A percentile compares a stretch with the other conserved stretches of the same genome.
phyloP scores from a whole-genome alignment of 345 rosid species.

The Cochlearia excelsa region DNA sequence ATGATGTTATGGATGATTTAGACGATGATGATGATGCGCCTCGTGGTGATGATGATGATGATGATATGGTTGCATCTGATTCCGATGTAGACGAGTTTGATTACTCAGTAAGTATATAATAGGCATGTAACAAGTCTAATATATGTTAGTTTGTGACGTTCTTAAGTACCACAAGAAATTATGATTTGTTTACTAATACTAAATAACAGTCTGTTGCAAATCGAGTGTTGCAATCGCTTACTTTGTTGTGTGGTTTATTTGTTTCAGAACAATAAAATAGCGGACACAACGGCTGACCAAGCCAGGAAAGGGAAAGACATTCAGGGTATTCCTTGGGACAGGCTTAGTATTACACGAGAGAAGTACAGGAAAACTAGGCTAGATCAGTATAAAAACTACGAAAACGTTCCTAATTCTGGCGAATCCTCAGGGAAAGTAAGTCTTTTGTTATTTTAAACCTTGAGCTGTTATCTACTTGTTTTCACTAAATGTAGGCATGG shows the following conservation, averaged over 20 bases:
- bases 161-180: not conserved
- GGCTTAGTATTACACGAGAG: conserved; percentile 65
- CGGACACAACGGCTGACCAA: conserved; percentile 72
- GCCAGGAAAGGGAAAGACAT: conserved; percentile 76
- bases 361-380: conserved; percentile 73
- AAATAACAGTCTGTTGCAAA: not conserved
- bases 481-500: not conserved
- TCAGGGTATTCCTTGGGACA: conserved; percentile 23
- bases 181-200: too few species aligned
- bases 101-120: conserved; percentile 40
- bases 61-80: conserved; percentile 50
- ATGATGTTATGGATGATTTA: conserved; percentile 46
- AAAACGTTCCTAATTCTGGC: conserved; percentile 67
- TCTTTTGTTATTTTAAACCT: not conserved
- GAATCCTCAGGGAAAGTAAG: conserved; percentile 59
- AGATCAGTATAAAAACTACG: conserved; percentile 82
- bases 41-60: conserved; percentile 41
- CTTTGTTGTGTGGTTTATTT: conserved; percentile 16
- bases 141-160: not conserved
- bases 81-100: conserved; percentile 72
- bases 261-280: conserved; percentile 44
- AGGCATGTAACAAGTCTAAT: not conserved
- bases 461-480: not conserved
- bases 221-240: not conserved
- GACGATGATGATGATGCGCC: conserved; percentile 49